Base-by-base conservation (phyloP, 2,329 filamentous ascomycete genomes). In the Claviceps pusilla region DNA sequence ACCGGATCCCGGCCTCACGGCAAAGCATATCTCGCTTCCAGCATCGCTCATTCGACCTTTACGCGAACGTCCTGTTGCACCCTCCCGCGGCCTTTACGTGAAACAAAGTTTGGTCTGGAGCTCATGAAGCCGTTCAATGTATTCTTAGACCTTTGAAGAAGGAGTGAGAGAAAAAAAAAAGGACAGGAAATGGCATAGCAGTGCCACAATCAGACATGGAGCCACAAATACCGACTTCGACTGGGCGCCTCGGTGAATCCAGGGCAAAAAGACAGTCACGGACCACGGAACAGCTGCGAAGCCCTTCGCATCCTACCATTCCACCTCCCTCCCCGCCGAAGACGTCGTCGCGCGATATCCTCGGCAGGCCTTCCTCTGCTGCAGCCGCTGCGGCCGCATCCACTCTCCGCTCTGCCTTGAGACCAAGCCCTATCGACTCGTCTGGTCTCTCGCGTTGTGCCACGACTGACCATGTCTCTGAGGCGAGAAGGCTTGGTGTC, bases 361-460 rank as follows among this genome's bases (percentile, higher is more conserved):
- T 29, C 28, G 41, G 37, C 24, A 31, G 29, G 11, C 45, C 16
- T 24, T 41, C 49, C 10, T 52, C 52, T 43, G 49, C 50, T 31
- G 52, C 51, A 11, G 48, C 49, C 2, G 64, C 68, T 61, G 68
- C 41, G 10, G 50, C 55, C 55, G 64, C 64, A 48, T 62, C 63
- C 52, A 69, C 65, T 57, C 58, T 70, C 48, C 62, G 67, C 52
- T 65, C 69, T 48, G 61, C 65, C 53, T 68, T 66, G 57, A 62
- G 67, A 54, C 57, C 63, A 54, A 65, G 62, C 49, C 55, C 64
- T 51, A 12, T 33, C 29, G 59, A 60, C 52, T 57, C 63, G 53
- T 68, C 71, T 59, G 63, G 66, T 58, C 78, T 77, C 48, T 78
- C 84, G 62, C 80, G 84, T 58, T 72, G 82, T 55, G 81, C 86